Percentiles rank a stretch among this genome's conserved stretches.
These are phyloP conservation scores for Aristolochia fimbriata DNA, from an alignment of 164 flowering plant species.

Conservation along the genomic window DNA sequence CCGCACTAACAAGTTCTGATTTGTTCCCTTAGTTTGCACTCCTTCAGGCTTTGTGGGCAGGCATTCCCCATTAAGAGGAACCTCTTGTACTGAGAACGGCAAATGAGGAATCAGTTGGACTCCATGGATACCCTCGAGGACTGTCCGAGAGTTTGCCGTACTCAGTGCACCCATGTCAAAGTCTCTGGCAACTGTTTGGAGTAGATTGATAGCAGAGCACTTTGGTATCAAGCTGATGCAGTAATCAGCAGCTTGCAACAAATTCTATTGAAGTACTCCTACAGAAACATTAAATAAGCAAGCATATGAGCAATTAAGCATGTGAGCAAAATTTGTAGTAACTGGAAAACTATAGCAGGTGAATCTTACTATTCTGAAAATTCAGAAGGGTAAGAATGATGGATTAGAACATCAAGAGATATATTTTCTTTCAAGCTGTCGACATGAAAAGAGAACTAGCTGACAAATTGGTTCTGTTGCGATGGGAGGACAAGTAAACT, in stretches of 20 bases:
- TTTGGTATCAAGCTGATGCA: conserved; percentile 2
- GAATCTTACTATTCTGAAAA: too few relatives aligned
- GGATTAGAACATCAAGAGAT: too few relatives aligned
- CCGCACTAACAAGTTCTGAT: conserved; percentile 40
- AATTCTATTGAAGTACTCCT: conserved; percentile 5
- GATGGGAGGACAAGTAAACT: too few relatives aligned
- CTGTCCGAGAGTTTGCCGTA: conserved; percentile 17
- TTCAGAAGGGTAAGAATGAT: too few relatives aligned
- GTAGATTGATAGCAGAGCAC: conserved; percentile 6
- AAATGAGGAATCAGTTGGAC: conserved; percentile 55
- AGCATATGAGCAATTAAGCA: too few relatives aligned
- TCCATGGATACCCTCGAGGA: conserved; percentile 70
- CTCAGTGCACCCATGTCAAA: conserved; percentile 42
- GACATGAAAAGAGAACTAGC: too few relatives aligned
- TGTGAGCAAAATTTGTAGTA: too few relatives aligned
- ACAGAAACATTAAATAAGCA: neutral
- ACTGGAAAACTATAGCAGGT: too few relatives aligned
- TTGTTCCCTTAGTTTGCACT: conserved; percentile 17
- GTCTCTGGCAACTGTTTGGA: neutral
- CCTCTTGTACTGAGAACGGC: conserved; percentile 47
- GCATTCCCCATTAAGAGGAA: conserved; percentile 26
- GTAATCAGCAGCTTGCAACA: neutral
- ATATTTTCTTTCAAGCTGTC: too few relatives aligned
- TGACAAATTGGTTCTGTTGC: too few relatives aligned
- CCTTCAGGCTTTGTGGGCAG: conserved; percentile 15